Conservation (phyloP, 2,329 filamentous ascomycete genomes). For the Pseudodiploospora longispora region DNA sequence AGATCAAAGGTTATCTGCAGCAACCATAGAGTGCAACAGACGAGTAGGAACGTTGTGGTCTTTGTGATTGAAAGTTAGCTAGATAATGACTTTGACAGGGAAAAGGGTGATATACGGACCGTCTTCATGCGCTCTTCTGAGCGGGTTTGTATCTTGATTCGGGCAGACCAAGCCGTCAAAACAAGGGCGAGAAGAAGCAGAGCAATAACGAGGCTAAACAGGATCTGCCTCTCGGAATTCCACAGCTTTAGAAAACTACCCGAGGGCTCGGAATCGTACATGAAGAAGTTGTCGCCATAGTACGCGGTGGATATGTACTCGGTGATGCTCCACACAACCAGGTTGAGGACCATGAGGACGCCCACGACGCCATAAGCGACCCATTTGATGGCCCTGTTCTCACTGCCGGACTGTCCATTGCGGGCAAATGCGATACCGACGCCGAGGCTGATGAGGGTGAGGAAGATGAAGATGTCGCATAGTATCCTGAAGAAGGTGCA, state of each 20-base stretch:
- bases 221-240: slow-evolving; percentile 8
- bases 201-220: not conserved
- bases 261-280: not conserved
- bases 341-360: too few relatives aligned
- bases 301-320: too few relatives aligned
- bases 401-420: too few relatives aligned
- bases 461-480: not conserved
- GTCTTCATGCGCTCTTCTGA: slow-evolving; percentile 9
- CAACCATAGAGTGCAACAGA: slow-evolving; percentile 16
- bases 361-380: too few relatives aligned
- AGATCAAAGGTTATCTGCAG: slow-evolving; percentile 16
- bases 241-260: slow-evolving; percentile 2
- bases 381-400: too few relatives aligned
- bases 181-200: slow-evolving; percentile 11
- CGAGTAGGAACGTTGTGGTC: slow-evolving; percentile 17
- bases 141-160: slow-evolving; percentile 13
- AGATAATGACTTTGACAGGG: not conserved
- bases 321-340: too few relatives aligned
- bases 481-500: not conserved
- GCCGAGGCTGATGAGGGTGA: not conserved
- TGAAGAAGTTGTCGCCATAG: not conserved
- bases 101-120: slow-evolving; percentile 7
- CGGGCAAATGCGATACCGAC: not conserved
- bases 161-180: slow-evolving; percentile 9
- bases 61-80: not conserved